Percentiles rank a stretch among this genome's conserved stretches.
Conservation (phyloP, 768 basidiomycete genomes). For the Termitomyces eurrhizus region DNA sequence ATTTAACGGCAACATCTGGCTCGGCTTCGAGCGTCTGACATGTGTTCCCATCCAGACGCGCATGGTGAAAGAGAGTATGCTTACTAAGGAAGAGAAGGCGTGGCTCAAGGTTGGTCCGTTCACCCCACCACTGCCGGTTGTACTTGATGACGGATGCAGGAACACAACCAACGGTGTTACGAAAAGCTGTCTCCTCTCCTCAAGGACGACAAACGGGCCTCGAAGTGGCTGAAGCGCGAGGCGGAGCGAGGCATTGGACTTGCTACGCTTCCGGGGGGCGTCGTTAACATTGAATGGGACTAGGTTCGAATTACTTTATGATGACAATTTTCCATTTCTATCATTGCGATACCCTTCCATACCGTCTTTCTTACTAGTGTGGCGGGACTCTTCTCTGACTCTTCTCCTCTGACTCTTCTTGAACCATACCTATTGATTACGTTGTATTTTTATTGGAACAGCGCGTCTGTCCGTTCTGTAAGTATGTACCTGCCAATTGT, state of each 20-base stretch:
- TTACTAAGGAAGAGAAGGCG: constrained; percentile 78
- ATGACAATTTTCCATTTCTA: background rate
- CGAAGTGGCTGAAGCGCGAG: constrained; percentile 78
- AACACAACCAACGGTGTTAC: constrained; percentile 75
- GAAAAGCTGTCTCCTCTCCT: constrained; percentile 62
- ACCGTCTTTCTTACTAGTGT: background rate
- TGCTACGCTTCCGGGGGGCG: constrained; percentile 62
- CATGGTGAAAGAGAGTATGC: constrained; percentile 82
- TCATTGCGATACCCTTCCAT: constrained; percentile 10
- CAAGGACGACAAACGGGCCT: constrained; percentile 74
- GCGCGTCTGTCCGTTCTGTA: background rate
- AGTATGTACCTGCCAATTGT: background rate
- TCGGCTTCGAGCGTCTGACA: constrained; percentile 89
- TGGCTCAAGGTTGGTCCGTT: constrained; percentile 70
- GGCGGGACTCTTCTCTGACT: too few relatives aligned
- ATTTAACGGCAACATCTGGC: constrained; percentile 75
- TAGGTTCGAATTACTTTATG: constrained; percentile 30
- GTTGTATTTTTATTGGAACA: background rate
- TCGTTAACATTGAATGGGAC: constrained; percentile 79
- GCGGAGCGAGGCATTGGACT: constrained; percentile 74
- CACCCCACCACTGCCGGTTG: background rate
- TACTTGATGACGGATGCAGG: constrained; percentile 32
- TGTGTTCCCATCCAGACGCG: constrained; percentile 91
- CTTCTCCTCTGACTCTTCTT: background rate
- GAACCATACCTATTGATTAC: background rate